phyloP scores from a whole-genome alignment of 192 early-diverging fungal species.

The Coemansia javaensis region DNA sequence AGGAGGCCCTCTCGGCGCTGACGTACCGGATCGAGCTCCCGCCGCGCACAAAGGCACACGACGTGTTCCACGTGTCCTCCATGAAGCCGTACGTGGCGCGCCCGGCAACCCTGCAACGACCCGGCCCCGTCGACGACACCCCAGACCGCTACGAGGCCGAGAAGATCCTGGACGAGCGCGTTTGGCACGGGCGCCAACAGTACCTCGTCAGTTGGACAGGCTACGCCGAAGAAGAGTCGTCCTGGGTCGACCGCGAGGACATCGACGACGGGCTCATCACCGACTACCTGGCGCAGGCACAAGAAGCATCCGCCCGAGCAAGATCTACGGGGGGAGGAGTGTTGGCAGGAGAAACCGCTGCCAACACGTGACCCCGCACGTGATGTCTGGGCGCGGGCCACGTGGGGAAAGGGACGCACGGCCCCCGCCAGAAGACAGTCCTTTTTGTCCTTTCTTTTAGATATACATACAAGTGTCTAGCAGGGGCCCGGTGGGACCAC shows the following conservation, averaged over 20 bases:
- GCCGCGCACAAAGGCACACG: neutral
- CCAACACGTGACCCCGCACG: no score
- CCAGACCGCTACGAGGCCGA: neutral
- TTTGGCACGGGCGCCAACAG: neutral
- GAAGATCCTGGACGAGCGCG: neutral
- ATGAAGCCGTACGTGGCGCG: neutral
- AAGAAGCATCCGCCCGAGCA: no score
- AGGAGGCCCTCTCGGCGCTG: neutral
- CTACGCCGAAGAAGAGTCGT: neutral
- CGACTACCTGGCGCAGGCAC: no score
- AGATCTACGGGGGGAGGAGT: no score
- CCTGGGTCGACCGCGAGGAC: neutral
- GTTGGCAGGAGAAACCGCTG: no score
- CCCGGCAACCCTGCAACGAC: neutral
- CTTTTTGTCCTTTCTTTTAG: no score
- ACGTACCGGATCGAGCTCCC: neutral
- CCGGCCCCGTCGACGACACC: neutral
- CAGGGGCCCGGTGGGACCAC: no score
- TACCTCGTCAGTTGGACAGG: slow-evolving; percentile 1
- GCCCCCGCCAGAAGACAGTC: no score
- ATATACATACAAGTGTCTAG: no score
- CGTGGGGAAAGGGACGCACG: no score
- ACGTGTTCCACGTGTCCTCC: slow-evolving; percentile 1
- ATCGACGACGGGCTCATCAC: neutral
- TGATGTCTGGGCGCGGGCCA: no score